phyloP scores from a whole-genome alignment of 495 filamentous ascomycete genomes.

The Neurospora sp. region DNA sequence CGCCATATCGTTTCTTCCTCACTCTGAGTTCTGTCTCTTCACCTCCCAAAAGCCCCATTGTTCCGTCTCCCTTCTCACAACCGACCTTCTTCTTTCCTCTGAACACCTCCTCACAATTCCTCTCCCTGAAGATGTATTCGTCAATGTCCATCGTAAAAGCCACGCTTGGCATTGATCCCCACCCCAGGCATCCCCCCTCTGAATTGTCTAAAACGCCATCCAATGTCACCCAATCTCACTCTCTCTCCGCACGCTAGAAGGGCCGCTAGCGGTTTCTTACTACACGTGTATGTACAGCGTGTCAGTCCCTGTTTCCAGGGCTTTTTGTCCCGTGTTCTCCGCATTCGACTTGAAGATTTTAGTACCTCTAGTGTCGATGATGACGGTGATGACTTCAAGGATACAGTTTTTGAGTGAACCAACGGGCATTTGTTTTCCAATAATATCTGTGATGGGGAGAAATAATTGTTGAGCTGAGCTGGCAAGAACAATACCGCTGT shows the following conservation, averaged over 20 bases:
- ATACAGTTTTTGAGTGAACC: neutral
- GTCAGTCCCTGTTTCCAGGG: neutral
- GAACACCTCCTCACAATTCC: neutral
- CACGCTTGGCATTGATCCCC: neutral
- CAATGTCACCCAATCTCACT: neutral
- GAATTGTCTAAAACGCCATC: neutral
- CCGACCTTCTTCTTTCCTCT: neutral
- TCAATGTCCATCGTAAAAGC: neutral
- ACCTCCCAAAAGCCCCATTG: neutral
- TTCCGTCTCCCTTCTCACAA: too few species aligned
- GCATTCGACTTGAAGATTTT: neutral
- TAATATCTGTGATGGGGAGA: neutral
- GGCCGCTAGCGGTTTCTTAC: neutral
- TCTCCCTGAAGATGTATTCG: neutral
- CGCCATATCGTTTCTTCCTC: neutral
- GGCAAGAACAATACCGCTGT: too few species aligned
- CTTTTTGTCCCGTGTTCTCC: neutral
- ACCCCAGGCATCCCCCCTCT: neutral
- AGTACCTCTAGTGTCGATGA: neutral
- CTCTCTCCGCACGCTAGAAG: neutral
- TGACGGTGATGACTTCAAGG: neutral
- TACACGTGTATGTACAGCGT: neutral
- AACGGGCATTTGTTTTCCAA: neutral
- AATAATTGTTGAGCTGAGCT: neutral
- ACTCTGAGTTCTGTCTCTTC: neutral